These are phyloP conservation scores for Carex parvula DNA, from an alignment of 176 grass and related monocot species.

Conservation along the genomic window DNA sequence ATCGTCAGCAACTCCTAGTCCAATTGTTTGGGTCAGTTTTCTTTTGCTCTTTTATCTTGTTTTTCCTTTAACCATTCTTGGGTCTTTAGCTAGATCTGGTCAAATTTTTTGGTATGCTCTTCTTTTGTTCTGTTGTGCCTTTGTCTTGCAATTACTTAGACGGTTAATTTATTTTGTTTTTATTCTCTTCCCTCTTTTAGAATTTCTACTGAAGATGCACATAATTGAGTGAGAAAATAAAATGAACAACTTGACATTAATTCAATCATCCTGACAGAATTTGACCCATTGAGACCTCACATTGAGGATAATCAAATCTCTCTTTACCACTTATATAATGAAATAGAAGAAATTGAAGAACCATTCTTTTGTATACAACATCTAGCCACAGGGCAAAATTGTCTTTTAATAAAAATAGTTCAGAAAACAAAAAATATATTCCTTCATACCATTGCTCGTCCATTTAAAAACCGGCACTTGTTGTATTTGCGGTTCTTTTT, in stretches of 20 bases:
- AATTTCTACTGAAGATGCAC: neutral
- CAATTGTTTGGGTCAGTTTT: constrained; percentile 80
- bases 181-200: neutral
- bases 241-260: neutral
- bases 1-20: constrained; percentile 36
- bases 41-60: neutral
- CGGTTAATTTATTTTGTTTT: neutral
- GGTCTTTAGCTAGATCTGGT: constrained; percentile 14
- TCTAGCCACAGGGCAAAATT: neutral
- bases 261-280: neutral
- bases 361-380: neutral
- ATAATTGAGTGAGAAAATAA: neutral
- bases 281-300: neutral
- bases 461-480: neutral
- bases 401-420: neutral
- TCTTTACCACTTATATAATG: neutral
- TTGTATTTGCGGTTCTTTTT: neutral
- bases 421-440: neutral
- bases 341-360: neutral
- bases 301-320: neutral
- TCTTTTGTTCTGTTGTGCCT: neutral
- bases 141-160: neutral
- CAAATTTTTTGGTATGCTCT: neutral
- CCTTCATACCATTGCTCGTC: neutral
- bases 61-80: neutral